Percentiles rank a stretch among this genome's conserved stretches.
Conservation (phyloP, 192 early-diverging fungal genomes). For the Geranomyces variabilis region DNA sequence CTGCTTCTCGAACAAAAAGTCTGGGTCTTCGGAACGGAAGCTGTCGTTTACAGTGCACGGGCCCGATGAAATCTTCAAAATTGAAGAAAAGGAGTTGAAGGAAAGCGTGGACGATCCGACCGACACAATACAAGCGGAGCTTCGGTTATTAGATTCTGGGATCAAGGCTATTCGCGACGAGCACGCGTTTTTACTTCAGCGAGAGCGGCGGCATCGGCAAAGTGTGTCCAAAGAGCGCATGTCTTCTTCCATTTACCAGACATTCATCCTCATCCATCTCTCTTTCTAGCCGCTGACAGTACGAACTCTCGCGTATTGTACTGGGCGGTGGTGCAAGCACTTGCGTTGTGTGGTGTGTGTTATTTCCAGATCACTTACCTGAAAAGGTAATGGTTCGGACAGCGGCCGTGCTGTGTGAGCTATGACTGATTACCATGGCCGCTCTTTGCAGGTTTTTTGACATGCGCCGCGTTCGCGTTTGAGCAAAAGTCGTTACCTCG, state of each 20-base stretch:
- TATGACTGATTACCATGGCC: neutral
- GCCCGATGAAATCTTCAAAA: conserved; percentile 27
- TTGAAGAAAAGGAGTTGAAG: conserved; percentile 29
- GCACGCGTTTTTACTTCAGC: conserved; percentile 68
- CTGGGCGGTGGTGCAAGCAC: conserved; percentile 73
- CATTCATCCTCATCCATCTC: too few relatives aligned
- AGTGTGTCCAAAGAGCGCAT: conserved; percentile 60
- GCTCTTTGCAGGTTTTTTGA: conserved; percentile 18
- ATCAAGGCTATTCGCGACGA: conserved; percentile 69
- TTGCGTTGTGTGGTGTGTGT: conserved; percentile 65
- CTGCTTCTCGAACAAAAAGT: conserved; percentile 79
- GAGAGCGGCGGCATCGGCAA: conserved; percentile 66
- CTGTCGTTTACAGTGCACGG: conserved; percentile 48
- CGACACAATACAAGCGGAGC: conserved; percentile 58
- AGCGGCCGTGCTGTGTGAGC: neutral
- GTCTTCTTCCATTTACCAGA: too few relatives aligned
- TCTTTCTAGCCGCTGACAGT: conserved; percentile 70
- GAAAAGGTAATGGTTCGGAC: conserved; percentile 51
- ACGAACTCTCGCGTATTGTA: conserved; percentile 79
- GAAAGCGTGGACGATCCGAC: conserved; percentile 47
- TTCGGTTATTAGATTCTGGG: conserved; percentile 63
- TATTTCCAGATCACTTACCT: conserved; percentile 77
- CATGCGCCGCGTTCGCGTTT: conserved; percentile 1
- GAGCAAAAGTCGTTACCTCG: too few relatives aligned
- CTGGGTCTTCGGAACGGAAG: conserved; percentile 57